phyloP scores from a whole-genome alignment of 257 asterid species.

The Plectranthus barbatus region DNA sequence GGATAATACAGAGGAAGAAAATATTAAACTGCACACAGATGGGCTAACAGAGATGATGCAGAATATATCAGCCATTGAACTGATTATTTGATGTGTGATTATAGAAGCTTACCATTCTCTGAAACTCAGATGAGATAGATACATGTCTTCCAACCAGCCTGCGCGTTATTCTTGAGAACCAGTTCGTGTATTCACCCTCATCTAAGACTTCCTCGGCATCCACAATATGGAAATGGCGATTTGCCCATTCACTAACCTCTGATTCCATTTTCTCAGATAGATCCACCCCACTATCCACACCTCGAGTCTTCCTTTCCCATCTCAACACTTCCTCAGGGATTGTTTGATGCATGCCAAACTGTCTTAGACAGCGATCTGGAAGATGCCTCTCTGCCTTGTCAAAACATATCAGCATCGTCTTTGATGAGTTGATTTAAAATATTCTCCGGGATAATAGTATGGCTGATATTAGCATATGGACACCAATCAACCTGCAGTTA shows the following conservation, averaged over 20 bases:
- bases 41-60: too few species aligned
- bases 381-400: conserved; percentile 96
- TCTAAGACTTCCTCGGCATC: conserved; percentile 77
- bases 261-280: conserved; percentile 74
- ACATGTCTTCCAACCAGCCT: conserved; percentile 72
- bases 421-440: conserved; percentile 67
- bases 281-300: conserved; percentile 90
- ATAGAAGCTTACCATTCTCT: conserved; percentile 56
- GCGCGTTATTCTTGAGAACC: conserved; percentile 72
- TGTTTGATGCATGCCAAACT: conserved; percentile 79
- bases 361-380: conserved; percentile 88
- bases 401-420: conserved; percentile 89
- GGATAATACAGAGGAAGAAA: too few species aligned
- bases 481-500: conserved; percentile 76
- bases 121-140: conserved; percentile 81
- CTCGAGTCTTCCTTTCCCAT: conserved; percentile 96
- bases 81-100: background rate
- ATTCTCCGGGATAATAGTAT: conserved; percentile 62
- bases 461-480: conserved; percentile 76
- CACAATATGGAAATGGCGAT: conserved; percentile 59
- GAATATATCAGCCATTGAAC: background rate
- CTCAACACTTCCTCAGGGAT: conserved; percentile 65
- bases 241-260: conserved; percentile 82
- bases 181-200: conserved; percentile 72
- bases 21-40: too few species aligned